phyloP scores from a whole-genome alignment of 331 rosid species.

The Rhamnella rubrinervis region DNA sequence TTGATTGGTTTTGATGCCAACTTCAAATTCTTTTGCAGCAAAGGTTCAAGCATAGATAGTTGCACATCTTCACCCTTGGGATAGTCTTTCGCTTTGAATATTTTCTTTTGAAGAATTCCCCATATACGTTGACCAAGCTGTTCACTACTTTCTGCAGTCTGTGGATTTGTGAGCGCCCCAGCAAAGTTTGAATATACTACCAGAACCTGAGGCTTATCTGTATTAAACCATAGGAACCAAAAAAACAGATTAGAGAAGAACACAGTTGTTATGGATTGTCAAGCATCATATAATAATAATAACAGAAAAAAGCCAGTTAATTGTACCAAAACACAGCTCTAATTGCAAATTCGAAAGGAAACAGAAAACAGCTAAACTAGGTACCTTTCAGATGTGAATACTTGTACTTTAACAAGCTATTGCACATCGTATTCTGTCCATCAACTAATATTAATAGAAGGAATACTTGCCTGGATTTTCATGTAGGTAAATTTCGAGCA shows the following conservation, averaged over 20 bases:
- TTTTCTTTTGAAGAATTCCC: slow-evolving; percentile 83
- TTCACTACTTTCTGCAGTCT: slow-evolving; percentile 78
- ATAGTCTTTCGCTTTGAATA: slow-evolving; percentile 77
- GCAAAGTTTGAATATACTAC: slow-evolving; percentile 70
- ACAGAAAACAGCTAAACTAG: too few species aligned
- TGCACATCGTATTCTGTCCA: not conserved
- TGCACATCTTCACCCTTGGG: slow-evolving; percentile 79
- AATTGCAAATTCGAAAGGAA: too few species aligned
- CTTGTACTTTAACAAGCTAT: too few species aligned
- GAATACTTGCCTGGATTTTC: slow-evolving; percentile 78
- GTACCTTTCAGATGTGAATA: too few species aligned
- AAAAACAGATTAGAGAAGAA: not conserved
- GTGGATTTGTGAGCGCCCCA: slow-evolving; percentile 69
- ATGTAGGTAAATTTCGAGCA: slow-evolving; percentile 88
- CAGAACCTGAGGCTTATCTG: slow-evolving; percentile 84
- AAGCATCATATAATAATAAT: not conserved
- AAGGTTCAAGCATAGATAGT: slow-evolving; percentile 60
- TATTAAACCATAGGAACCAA: slow-evolving; percentile 22
- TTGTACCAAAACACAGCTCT: not conserved
- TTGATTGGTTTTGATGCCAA: slow-evolving; percentile 81
- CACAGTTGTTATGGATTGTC: not conserved
- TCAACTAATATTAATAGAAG: slow-evolving; percentile 1
- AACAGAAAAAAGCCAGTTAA: too few species aligned
- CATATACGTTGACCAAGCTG: slow-evolving; percentile 91
- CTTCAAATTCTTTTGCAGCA: slow-evolving; percentile 75